Percentiles rank a stretch among this genome's conserved stretches.
Conservation (phyloP, 1,139 yeast genomes). For the Debaryomyces psychrophilus region DNA sequence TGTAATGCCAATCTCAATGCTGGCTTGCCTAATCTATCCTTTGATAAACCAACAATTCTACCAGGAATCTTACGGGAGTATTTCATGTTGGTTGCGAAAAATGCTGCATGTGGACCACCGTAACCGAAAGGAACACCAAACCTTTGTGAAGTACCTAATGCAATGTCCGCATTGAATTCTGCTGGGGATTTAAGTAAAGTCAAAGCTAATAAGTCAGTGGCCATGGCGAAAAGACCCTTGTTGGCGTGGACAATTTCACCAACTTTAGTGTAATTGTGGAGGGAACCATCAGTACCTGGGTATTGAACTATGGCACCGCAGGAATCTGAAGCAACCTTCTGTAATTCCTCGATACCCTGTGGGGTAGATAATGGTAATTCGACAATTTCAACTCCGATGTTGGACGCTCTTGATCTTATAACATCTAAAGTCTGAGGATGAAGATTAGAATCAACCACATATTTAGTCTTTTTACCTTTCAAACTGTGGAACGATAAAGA, state of each 20-base stretch:
- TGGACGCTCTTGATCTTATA: conserved; percentile 74
- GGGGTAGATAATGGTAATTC: conserved; percentile 56
- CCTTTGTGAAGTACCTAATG: conserved; percentile 89
- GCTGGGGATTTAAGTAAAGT: conserved; percentile 85
- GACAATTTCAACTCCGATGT: conserved; percentile 68
- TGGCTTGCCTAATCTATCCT: conserved; percentile 85
- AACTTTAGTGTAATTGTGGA: conserved; percentile 56
- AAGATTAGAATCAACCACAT: conserved; percentile 72
- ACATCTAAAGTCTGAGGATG: conserved; percentile 90
- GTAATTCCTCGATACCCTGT: conserved; percentile 48
- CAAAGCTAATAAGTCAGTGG: conserved; percentile 87
- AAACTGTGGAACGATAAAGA: conserved; percentile 71
- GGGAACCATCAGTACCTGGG: conserved; percentile 85
- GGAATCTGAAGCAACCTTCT: conserved; percentile 41
- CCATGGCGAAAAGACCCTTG: conserved; percentile 80
- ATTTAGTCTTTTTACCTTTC: conserved; percentile 68
- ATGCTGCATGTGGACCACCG: conserved; percentile 99
- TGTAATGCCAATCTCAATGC: conserved; percentile 93
- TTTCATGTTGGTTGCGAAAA: conserved; percentile 79
- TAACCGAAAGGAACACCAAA: conserved; percentile 97
- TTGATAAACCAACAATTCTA: conserved; percentile 88
- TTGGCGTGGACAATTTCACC: conserved; percentile 67
- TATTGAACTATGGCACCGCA: conserved; percentile 90
- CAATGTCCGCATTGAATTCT: conserved; percentile 88
- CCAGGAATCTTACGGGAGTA: conserved; percentile 95